Evolutionary conservation across 331 rosid genomes (phyloP), one percentile per base, ranked within the genome.

Genomic region (Phaseolus coccineus): DNA sequence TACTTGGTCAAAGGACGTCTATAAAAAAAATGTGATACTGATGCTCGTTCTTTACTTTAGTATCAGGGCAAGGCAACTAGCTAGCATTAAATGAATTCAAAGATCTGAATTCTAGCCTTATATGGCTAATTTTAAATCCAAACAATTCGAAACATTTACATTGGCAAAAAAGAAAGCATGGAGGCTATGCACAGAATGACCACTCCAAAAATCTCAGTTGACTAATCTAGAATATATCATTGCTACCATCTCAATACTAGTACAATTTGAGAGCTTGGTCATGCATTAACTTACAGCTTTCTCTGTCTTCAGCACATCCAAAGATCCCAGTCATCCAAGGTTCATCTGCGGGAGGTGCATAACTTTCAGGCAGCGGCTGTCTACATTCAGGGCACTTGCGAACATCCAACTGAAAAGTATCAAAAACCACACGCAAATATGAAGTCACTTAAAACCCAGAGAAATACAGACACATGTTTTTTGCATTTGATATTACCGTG

Each of bases 311-410:
- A 24, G 87, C 76, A 50, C 99, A 96, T 52, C 91, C 98, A 73
- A 90, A 96, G 73, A 93, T 96, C 83, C 94, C 97, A 81, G 99
- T 93, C 55, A 87, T 91, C 99, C 98, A 96, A 61, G 98, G 98
- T 80, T 96, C 99, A 83, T 96, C 96, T 0, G 92, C 92, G 42
- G 93, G 98, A 46, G 97, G 94, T 65, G 96, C 81, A 87, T 87
- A 96, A 87, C 97, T 93, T 80, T 96, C 98, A 24, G 99, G 99
- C n/a, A 96, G 90, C 0, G 90, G 89, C 76, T 96, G 99, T 44
- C 98, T 94, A 51, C 99, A 93, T 86, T 96, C 99, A 12, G 79
- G 12, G 82, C 99, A 96, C 82, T 85, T 96, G 71, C 85, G 92
- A 73, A 85, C 99, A 80, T 63, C 80, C 88, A 93, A 85, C 98